These are phyloP conservation scores for Vairimorpha apis DNA, from an alignment of 371 early-diverging fungal genomes.

Conservation along the genomic window DNA sequence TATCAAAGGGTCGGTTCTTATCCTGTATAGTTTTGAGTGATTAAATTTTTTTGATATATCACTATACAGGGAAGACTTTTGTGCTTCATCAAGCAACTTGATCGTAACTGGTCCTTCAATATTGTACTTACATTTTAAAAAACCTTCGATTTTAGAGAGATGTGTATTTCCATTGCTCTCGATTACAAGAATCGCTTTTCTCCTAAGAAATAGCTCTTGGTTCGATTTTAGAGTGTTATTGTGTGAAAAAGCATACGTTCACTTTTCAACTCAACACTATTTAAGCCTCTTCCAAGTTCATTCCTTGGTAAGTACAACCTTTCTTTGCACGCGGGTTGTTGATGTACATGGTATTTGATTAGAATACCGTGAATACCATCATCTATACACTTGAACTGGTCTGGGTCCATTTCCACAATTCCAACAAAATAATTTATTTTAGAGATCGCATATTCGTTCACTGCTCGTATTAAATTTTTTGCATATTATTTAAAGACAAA, in stretches of 20 bases:
- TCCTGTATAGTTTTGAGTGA: background rate
- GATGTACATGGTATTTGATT: background rate
- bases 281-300: background rate
- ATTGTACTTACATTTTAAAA: background rate
- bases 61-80: background rate
- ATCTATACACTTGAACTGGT: background rate
- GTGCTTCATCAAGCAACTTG: background rate
- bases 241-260: background rate
- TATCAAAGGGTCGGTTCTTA: background rate
- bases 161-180: background rate
- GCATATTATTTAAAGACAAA: too few species aligned
- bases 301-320: background rate
- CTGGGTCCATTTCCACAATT: background rate
- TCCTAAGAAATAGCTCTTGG: background rate
- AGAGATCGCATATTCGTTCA: background rate
- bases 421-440: slow-evolving; percentile 3
- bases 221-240: background rate
- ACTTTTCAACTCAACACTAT: background rate
- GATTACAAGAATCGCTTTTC: background rate
- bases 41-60: background rate
- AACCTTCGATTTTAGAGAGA: background rate
- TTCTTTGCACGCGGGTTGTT: background rate
- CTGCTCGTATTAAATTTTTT: background rate
- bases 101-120: background rate
- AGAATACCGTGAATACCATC: background rate